A percentile compares a stretch with the other conserved stretches of the same genome.
phyloP scores from a whole-genome alignment of 2,329 filamentous ascomycete species.

The Colletotrichum acutatum region DNA sequence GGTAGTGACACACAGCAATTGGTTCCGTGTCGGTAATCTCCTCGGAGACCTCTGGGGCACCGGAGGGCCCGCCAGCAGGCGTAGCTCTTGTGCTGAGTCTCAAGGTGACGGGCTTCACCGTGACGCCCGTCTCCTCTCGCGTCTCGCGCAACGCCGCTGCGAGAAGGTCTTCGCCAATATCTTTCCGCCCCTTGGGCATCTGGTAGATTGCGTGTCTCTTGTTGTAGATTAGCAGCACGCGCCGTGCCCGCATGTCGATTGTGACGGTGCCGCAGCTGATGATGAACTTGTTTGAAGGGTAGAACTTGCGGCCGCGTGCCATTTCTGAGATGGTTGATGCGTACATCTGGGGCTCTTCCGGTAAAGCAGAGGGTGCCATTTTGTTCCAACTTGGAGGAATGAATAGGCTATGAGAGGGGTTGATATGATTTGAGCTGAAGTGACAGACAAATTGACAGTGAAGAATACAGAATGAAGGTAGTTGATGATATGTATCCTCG shows the following conservation, averaged over 20 bases:
- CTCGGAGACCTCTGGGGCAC: slow-evolving; percentile 40
- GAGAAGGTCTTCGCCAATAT: slow-evolving; percentile 56
- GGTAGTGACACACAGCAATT: slow-evolving; percentile 48
- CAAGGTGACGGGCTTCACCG: slow-evolving; percentile 50
- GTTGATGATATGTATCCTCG: neutral
- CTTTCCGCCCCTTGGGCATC: slow-evolving; percentile 60
- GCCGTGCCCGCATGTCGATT: slow-evolving; percentile 48
- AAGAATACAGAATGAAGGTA: neutral
- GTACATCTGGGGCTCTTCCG: slow-evolving; percentile 18
- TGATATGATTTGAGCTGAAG: neutral
- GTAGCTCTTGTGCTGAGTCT: slow-evolving; percentile 57
- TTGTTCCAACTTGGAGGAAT: neutral
- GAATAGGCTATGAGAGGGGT: neutral
- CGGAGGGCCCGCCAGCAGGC: slow-evolving; percentile 32
- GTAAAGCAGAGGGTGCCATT: slow-evolving; percentile 28
- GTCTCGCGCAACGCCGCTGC: slow-evolving; percentile 58
- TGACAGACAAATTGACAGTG: neutral
- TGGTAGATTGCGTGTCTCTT: slow-evolving; percentile 54
- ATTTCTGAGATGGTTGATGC: slow-evolving; percentile 25
- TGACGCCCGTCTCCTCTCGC: slow-evolving; percentile 59
- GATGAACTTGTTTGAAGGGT: slow-evolving; percentile 53
- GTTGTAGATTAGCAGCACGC: slow-evolving; percentile 57
- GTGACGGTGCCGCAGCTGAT: slow-evolving; percentile 61
- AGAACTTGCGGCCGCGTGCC: slow-evolving; percentile 42
- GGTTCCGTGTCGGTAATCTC: slow-evolving; percentile 48